Percentiles rank a stretch among this genome's conserved stretches.
These are phyloP conservation scores for Starmera dryadoides DNA, from an alignment of 805 yeast species.

Conservation along the genomic window DNA sequence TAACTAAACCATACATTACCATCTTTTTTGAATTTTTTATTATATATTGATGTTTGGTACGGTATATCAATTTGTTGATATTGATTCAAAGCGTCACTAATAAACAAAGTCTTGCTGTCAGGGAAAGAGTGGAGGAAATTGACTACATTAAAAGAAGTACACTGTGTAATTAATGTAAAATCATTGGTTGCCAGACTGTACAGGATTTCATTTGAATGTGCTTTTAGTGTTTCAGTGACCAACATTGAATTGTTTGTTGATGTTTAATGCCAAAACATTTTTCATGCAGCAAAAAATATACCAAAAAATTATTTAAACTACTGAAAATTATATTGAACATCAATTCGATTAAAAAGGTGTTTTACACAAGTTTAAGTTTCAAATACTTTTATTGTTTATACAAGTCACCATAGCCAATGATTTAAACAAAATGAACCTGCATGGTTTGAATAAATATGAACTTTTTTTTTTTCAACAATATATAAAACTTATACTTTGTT, in stretches of 20 bases:
- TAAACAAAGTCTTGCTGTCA: background rate
- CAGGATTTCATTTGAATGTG: background rate
- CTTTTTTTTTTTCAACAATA: too few relatives aligned
- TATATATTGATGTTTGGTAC: background rate
- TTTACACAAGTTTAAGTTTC: too few relatives aligned
- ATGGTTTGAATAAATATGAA: too few relatives aligned
- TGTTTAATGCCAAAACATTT: background rate
- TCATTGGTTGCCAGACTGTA: background rate
- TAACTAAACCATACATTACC: constrained; percentile 1
- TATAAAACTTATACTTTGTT: background rate
- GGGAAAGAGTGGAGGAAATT: background rate
- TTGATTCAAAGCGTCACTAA: background rate
- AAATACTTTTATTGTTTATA: too few relatives aligned
- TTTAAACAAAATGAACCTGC: too few relatives aligned
- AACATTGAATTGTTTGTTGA: background rate
- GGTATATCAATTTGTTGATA: background rate
- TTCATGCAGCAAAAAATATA: too few relatives aligned
- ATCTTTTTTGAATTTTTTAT: background rate
- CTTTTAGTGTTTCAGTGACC: background rate
- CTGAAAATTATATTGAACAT: too few relatives aligned
- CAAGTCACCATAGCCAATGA: too few relatives aligned
- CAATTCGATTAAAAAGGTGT: too few relatives aligned
- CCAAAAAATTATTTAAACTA: too few relatives aligned
- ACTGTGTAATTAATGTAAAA: background rate
- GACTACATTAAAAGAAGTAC: background rate